These are phyloP conservation scores for Lecanicillium sp. DNA, from an alignment of 2,329 filamentous ascomycete species.

Conservation along the genomic window DNA sequence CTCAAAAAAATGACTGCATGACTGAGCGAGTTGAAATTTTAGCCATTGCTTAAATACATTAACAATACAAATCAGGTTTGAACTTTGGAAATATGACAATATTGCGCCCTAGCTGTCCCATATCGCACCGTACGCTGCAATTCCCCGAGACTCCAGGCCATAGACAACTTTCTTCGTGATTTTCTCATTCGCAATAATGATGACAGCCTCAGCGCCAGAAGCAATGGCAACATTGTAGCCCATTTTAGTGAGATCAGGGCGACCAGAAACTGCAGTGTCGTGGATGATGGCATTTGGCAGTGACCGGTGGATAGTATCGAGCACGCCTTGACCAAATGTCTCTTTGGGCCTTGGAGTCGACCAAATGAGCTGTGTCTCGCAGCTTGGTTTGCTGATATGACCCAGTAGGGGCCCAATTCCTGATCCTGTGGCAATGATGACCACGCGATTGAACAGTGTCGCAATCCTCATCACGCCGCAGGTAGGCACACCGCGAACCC, in stretches of 20 bases:
- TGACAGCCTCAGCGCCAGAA: slow-evolving; percentile 59
- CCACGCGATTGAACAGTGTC: slow-evolving; percentile 54
- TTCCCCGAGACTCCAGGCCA: slow-evolving; percentile 56
- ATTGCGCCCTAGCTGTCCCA: slow-evolving; percentile 63
- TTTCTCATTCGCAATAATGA: slow-evolving; percentile 63
- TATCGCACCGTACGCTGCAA: slow-evolving; percentile 65
- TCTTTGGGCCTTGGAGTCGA: slow-evolving; percentile 51
- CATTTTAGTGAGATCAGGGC: slow-evolving; percentile 48
- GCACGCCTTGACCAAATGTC: slow-evolving; percentile 54
- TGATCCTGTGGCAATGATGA: slow-evolving; percentile 65
- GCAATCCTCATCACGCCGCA: slow-evolving; percentile 62
- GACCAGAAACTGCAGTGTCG: slow-evolving; percentile 53
- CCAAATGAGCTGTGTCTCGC: slow-evolving; percentile 59
- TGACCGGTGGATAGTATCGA: slow-evolving; percentile 45
- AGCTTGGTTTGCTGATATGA: slow-evolving; percentile 42
- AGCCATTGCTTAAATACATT: too few species aligned
- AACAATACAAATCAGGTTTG: too few species aligned
- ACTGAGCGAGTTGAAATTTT: too few species aligned
- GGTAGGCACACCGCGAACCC: slow-evolving; percentile 60
- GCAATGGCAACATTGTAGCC: slow-evolving; percentile 46
- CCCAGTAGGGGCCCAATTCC: slow-evolving; percentile 65
- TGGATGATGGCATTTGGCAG: slow-evolving; percentile 59
- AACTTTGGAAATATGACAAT: too few species aligned
- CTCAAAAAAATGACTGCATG: too few species aligned
- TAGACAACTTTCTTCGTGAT: slow-evolving; percentile 63